phyloP scores from a whole-genome alignment of 495 filamentous ascomycete genomes.

The Penicillium turbatum region DNA sequence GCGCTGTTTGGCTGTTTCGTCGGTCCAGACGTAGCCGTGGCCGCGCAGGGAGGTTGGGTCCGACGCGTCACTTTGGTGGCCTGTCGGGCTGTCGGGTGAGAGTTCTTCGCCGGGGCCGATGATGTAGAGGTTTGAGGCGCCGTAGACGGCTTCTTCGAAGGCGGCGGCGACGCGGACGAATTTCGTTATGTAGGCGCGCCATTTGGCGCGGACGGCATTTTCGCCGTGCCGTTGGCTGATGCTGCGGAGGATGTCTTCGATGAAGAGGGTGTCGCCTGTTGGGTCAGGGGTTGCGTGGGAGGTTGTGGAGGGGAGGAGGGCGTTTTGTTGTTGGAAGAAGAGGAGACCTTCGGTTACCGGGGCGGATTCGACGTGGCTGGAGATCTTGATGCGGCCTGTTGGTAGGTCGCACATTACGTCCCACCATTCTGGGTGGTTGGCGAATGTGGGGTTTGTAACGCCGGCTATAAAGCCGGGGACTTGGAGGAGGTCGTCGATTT shows the following conservation, averaged over 20 bases:
- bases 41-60: conserved; percentile 64
- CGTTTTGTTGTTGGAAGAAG: conserved; percentile 80
- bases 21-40: conserved; percentile 93
- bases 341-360: conserved; percentile 73
- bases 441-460: conserved; percentile 95
- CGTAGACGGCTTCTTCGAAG: conserved; percentile 93
- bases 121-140: conserved; percentile 83
- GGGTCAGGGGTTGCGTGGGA: conserved; percentile 54
- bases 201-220: conserved; percentile 82
- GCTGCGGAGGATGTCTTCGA: conserved; percentile 75
- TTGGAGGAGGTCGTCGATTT: conserved; percentile 92
- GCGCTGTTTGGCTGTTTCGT: conserved; percentile 70
- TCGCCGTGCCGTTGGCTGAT: conserved; percentile 86
- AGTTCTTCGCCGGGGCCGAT: conserved; percentile 56
- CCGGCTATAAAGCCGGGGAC: conserved; percentile 98
- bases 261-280: conserved; percentile 88
- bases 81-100: conserved; percentile 45
- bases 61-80: conserved; percentile 36
- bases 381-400: conserved; percentile 91
- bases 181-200: conserved; percentile 82
- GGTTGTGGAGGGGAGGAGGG: conserved; percentile 46
- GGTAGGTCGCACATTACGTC: conserved; percentile 92
- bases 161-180: conserved; percentile 89
- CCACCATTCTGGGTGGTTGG: conserved; percentile 96
- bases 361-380: conserved; percentile 69